phyloP scores from a whole-genome alignment of 495 filamentous ascomycete species.

The Letharia columbiana region DNA sequence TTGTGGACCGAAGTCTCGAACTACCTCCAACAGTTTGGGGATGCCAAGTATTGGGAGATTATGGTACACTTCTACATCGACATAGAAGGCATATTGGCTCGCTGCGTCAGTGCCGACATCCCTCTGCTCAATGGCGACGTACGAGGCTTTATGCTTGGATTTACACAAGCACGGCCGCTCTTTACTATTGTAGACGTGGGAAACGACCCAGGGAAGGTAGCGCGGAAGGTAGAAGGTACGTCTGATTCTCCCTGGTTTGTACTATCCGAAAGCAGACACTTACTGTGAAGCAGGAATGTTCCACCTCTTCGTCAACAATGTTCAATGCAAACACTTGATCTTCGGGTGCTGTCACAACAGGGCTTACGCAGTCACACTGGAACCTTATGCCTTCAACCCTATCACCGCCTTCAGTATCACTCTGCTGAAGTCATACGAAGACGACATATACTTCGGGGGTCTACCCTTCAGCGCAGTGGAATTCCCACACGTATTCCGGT shows the following conservation, averaged over 20 bases:
- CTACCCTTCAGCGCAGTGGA: constrained; percentile 28
- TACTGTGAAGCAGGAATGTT: constrained; percentile 40
- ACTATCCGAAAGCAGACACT: constrained; percentile 6
- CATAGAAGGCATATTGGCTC: constrained; percentile 44
- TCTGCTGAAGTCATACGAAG: constrained; percentile 36
- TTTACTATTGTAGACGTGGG: constrained; percentile 57
- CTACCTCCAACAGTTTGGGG: constrained; percentile 39
- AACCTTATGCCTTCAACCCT: constrained; percentile 37
- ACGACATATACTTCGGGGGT: constrained; percentile 16
- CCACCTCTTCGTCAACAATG: constrained; percentile 47
- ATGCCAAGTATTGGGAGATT: constrained; percentile 43
- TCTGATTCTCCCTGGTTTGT: not conserved
- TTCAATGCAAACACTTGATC: constrained; percentile 59
- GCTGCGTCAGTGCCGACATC: constrained; percentile 34
- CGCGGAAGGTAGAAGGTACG: constrained; percentile 51
- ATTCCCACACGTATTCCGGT: constrained; percentile 14
- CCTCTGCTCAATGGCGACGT: constrained; percentile 45
- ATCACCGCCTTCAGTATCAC: constrained; percentile 37
- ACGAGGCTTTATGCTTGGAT: constrained; percentile 46
- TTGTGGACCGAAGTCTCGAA: constrained; percentile 43
- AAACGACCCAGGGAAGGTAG: constrained; percentile 51
- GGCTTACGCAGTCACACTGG: constrained; percentile 49
- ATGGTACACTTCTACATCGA: constrained; percentile 57
- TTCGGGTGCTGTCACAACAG: constrained; percentile 57
- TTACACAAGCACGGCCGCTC: constrained; percentile 50